These are phyloP conservation scores for Trichocladium uniseriatum DNA, from an alignment of 495 filamentous ascomycete genomes.

Conservation along the genomic window DNA sequence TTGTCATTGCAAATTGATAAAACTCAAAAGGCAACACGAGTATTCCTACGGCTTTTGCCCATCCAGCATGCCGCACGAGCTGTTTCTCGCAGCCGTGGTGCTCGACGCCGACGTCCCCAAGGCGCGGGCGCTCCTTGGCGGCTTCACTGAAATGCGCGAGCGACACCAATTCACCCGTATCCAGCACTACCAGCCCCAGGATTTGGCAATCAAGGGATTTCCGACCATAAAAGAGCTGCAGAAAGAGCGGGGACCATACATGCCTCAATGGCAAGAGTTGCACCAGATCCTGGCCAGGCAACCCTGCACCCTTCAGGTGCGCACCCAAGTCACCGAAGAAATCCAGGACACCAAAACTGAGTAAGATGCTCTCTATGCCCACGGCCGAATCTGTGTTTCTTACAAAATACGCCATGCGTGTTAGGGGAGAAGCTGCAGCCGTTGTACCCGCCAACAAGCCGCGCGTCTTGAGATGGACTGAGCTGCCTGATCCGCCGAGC, in stretches of 20 bases:
- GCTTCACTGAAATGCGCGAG: conserved; percentile 33
- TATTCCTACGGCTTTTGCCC: too few species aligned
- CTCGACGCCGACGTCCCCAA: conserved; percentile 24
- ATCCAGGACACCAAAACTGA: conserved; percentile 11
- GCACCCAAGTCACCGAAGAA: conserved; percentile 31
- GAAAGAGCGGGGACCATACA: conserved; percentile 21
- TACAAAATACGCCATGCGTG: not conserved
- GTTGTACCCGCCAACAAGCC: not conserved
- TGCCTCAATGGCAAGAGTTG: conserved; percentile 31
- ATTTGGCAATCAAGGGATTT: conserved; percentile 11
- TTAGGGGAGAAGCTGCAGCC: not conserved
- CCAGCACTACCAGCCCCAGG: conserved; percentile 27
- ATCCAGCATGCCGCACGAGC: conserved; percentile 29
- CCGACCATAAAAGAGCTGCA: conserved; percentile 25
- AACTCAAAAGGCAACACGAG: too few species aligned
- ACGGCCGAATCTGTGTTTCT: too few species aligned
- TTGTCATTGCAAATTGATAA: too few species aligned
- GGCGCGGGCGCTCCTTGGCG: conserved; percentile 32
- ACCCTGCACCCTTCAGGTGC: conserved; percentile 32
- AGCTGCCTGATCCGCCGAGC: conserved; percentile 34
- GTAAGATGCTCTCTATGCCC: too few species aligned
- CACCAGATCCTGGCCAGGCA: conserved; percentile 31
- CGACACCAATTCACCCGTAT: conserved; percentile 28
- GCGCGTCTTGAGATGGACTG: conserved; percentile 30
- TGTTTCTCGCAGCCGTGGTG: conserved; percentile 34